Evolutionary conservation across 768 basidiomycete genomes (phyloP).

Genomic region (Mycena kentingensis): DNA sequence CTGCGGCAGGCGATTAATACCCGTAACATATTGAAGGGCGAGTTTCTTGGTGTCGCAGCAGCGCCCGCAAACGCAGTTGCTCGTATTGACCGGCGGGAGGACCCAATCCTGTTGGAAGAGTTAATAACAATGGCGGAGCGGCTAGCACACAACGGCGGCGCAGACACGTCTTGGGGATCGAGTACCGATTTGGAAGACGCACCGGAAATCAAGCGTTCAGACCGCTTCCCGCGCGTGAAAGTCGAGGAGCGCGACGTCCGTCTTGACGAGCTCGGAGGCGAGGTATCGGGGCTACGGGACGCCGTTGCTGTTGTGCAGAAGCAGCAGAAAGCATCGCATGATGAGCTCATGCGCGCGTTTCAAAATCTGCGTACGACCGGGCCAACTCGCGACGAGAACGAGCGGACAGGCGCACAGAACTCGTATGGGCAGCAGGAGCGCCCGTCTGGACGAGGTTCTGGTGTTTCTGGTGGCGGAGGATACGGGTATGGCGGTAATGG

Average conservation of each 20-base stretch:
- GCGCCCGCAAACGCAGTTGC: not conserved
- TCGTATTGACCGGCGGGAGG: not conserved
- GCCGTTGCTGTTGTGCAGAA: conserved; percentile 3
- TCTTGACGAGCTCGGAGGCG: conserved; percentile 7
- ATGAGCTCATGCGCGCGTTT: conserved; percentile 4
- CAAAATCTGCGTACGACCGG: not conserved
- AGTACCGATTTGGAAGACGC: not conserved
- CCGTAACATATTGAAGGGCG: conserved; percentile 6
- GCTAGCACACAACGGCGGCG: not conserved
- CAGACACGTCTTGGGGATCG: conserved; percentile 6
- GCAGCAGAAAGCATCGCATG: conserved; percentile 3
- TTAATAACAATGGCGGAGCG: conserved; percentile 12
- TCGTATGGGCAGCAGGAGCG: conserved; percentile 1
- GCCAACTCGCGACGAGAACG: conserved; percentile 1
- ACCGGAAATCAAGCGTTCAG: conserved; percentile 4
- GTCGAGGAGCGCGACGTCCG: conserved; percentile 10
- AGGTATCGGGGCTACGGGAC: conserved; percentile 5
- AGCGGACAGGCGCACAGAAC: not conserved
- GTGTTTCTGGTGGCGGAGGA: not conserved
- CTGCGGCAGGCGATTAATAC: conserved; percentile 8
- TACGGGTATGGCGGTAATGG: not conserved
- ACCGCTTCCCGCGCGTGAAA: conserved; percentile 9
- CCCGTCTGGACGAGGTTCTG: not conserved
- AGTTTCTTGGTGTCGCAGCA: not conserved
- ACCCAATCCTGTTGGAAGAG: conserved; percentile 11